These are phyloP conservation scores for Kappamyces sp. DNA, from an alignment of 192 early-diverging fungal genomes.

Conservation along the genomic window DNA sequence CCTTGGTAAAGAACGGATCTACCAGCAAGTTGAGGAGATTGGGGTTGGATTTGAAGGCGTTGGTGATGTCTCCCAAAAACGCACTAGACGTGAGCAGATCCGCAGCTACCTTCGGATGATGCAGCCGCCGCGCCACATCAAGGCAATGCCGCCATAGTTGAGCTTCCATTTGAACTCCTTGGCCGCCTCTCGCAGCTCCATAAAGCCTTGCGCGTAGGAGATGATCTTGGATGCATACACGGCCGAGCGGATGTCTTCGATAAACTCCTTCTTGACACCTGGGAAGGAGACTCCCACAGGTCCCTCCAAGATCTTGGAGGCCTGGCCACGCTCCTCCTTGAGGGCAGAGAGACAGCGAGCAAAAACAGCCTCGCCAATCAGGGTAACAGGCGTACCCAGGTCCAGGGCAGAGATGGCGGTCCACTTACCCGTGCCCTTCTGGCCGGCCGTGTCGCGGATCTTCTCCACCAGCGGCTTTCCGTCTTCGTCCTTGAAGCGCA, in stretches of 20 bases:
- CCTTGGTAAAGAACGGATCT: constrained; percentile 94
- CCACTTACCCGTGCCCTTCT: constrained; percentile 99
- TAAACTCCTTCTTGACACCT: constrained; percentile 84
- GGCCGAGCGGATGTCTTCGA: constrained; percentile 85
- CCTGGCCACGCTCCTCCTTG: constrained; percentile 91
- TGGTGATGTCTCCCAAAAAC: constrained; percentile 96
- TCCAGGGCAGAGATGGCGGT: constrained; percentile 94
- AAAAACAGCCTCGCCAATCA: constrained; percentile 98
- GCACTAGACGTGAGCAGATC: constrained; percentile 31
- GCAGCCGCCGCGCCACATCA: constrained; percentile 99
- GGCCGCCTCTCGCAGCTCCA: constrained; percentile 94
- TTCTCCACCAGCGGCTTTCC: constrained; percentile 83
- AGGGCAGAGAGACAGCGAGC: constrained; percentile 92
- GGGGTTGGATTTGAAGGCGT: constrained; percentile 84
- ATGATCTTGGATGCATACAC: constrained; percentile 98
- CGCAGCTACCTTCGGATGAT: constrained; percentile 76
- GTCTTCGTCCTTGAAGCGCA: constrained; percentile 88
- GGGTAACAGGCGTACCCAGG: constrained; percentile 91
- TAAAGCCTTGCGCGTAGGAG: constrained; percentile 98
- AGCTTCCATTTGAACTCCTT: constrained; percentile 89
- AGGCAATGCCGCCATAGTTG: constrained; percentile 94
- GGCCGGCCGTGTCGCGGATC: constrained; percentile 94
- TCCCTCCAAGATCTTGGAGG: constrained; percentile 78
- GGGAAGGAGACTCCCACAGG: constrained; percentile 61
- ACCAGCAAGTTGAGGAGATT: constrained; percentile 85